Percentiles rank a stretch among this genome's conserved stretches.
phyloP scores from a whole-genome alignment of 2,329 filamentous ascomycete species.

The Rutstroemia sp. region DNA sequence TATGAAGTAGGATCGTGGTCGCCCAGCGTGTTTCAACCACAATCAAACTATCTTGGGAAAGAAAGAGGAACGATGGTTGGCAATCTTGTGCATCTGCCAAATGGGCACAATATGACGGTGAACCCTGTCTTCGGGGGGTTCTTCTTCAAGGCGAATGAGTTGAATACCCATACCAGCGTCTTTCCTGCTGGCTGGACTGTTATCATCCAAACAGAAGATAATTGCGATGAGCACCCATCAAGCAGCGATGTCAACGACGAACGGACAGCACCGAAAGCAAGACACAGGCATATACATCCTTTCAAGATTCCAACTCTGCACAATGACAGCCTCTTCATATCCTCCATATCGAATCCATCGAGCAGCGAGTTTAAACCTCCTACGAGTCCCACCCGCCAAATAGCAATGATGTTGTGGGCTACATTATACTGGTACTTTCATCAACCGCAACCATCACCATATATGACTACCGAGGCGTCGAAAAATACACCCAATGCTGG shows the following conservation, averaged over 20 bases:
- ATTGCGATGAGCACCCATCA: slow-evolving; percentile 26
- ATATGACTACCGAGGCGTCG: slow-evolving; percentile 55
- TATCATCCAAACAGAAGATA: slow-evolving; percentile 63
- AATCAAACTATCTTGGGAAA: not conserved
- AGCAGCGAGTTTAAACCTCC: slow-evolving; percentile 72
- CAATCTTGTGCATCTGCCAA: slow-evolving; percentile 63
- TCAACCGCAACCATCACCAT: slow-evolving; percentile 63
- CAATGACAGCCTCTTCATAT: slow-evolving; percentile 82
- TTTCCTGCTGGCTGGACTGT: slow-evolving; percentile 89
- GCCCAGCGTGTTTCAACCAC: too few relatives aligned
- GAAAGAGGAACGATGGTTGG: slow-evolving; percentile 18
- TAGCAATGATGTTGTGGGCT: slow-evolving; percentile 95
- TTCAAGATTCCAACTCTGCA: slow-evolving; percentile 69
- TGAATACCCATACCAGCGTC: slow-evolving; percentile 58
- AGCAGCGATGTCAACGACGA: slow-evolving; percentile 21
- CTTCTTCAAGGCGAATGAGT: slow-evolving; percentile 78
- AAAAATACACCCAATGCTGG: slow-evolving; percentile 59
- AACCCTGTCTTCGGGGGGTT: slow-evolving; percentile 86
- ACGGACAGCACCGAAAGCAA: slow-evolving; percentile 23
- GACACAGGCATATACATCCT: slow-evolving; percentile 45
- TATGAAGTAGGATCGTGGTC: not conserved
- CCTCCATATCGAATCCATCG: slow-evolving; percentile 79
- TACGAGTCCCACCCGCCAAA: slow-evolving; percentile 75
- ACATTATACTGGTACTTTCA: slow-evolving; percentile 98
- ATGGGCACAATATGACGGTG: slow-evolving; percentile 77